Conservation (phyloP, 805 yeast genomes). For the Kodamaea laetipori region DNA sequence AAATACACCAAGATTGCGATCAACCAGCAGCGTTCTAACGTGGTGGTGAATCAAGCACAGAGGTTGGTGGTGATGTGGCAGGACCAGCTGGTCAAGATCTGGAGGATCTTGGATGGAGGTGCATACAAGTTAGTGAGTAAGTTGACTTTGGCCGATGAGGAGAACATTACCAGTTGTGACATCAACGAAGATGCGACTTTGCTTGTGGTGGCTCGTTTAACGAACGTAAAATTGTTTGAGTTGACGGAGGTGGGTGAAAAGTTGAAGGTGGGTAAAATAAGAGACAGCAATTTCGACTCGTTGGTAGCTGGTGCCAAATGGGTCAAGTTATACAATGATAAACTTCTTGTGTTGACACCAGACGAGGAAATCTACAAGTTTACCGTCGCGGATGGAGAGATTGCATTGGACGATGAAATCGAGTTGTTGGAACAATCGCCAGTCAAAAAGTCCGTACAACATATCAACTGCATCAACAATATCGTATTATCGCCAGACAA, state of each 20-base stretch:
- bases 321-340: slow-evolving; percentile 47
- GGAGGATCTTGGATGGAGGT: slow-evolving; percentile 55
- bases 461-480: slow-evolving; percentile 53
- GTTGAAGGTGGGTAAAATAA: slow-evolving; percentile 54
- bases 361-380: slow-evolving; percentile 61
- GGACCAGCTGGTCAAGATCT: slow-evolving; percentile 77
- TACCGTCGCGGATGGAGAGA: slow-evolving; percentile 27
- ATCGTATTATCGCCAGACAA: slow-evolving; percentile 51
- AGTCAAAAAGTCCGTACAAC: slow-evolving; percentile 34
- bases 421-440: slow-evolving; percentile 25
- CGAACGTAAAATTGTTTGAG: slow-evolving; percentile 67
- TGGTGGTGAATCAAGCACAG: slow-evolving; percentile 47
- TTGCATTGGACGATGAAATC: slow-evolving; percentile 45
- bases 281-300: slow-evolving; percentile 43
- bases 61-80: slow-evolving; percentile 74
- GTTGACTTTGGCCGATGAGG: slow-evolving; percentile 70
- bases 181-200: slow-evolving; percentile 65
- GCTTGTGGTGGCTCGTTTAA: slow-evolving; percentile 70
- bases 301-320: slow-evolving; percentile 58
- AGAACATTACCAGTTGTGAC: slow-evolving; percentile 69
- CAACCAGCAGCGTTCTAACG: slow-evolving; percentile 56
- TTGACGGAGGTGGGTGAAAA: slow-evolving; percentile 46
- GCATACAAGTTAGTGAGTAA: slow-evolving; percentile 65
- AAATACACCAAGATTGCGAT: slow-evolving; percentile 70
- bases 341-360: slow-evolving; percentile 54